These are phyloP conservation scores for Talaromyces islandicus DNA, from an alignment of 2,329 filamentous ascomycete genomes.

Conservation along the genomic window DNA sequence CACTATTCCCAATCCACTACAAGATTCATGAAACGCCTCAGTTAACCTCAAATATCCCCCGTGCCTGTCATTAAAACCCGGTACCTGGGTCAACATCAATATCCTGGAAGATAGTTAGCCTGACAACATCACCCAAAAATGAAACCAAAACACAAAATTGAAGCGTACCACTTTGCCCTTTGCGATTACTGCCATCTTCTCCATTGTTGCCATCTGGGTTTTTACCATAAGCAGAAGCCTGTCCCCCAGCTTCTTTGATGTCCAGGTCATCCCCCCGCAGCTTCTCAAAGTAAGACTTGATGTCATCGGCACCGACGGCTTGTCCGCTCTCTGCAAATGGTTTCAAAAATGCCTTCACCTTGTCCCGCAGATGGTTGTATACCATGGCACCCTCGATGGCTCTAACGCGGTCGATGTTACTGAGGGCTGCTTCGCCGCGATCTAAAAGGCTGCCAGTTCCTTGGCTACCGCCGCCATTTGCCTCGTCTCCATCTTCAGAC, in stretches of 20 bases:
- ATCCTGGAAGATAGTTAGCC: slow-evolving; percentile 2
- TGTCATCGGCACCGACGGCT: slow-evolving; percentile 87
- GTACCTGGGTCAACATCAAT: background rate
- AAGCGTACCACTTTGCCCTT: slow-evolving; percentile 42
- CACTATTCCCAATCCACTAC: background rate
- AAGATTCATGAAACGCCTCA: background rate
- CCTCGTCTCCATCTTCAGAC: slow-evolving; percentile 55
- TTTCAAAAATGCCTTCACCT: slow-evolving; percentile 89
- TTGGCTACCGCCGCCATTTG: slow-evolving; percentile 47
- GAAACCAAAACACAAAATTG: background rate
- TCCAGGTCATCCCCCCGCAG: slow-evolving; percentile 78
- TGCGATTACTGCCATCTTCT: slow-evolving; percentile 26
- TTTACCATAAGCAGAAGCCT: slow-evolving; percentile 34
- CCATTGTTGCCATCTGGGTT: slow-evolving; percentile 18
- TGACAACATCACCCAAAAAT: background rate
- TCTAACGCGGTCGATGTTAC: slow-evolving; percentile 83
- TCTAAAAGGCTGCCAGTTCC: slow-evolving; percentile 82
- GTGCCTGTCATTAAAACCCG: background rate
- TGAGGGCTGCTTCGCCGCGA: slow-evolving; percentile 84
- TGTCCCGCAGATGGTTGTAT: slow-evolving; percentile 93
- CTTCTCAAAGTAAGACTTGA: slow-evolving; percentile 94
- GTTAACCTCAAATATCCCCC: background rate
- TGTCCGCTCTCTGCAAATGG: slow-evolving; percentile 88
- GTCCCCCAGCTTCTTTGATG: slow-evolving; percentile 58
- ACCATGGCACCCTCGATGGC: slow-evolving; percentile 98